Conservation (phyloP, 2,329 filamentous ascomycete species). For the Cylindrodendrum hubeiense region DNA sequence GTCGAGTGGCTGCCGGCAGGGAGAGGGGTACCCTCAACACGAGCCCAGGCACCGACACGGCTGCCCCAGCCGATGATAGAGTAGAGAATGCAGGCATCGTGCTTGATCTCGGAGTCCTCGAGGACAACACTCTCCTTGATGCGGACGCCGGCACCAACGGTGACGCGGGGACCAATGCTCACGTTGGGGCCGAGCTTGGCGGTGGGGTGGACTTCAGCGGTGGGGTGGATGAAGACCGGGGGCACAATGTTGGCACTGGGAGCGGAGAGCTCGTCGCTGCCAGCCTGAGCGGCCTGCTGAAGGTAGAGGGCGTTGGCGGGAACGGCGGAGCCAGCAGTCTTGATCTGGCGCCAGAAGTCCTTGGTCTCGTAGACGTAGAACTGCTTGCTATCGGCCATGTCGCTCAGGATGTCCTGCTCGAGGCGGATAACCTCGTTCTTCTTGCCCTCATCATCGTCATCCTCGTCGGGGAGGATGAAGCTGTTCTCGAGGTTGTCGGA, state of each 20-base stretch:
- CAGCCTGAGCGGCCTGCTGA: constrained; percentile 89
- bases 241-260: constrained; percentile 90
- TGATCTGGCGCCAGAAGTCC: constrained; percentile 99
- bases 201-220: constrained; percentile 89
- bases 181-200: constrained; percentile 98
- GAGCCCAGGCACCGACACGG: constrained; percentile 96
- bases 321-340: constrained; percentile 96
- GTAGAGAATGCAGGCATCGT: constrained; percentile 95
- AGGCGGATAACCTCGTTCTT: constrained; percentile 91
- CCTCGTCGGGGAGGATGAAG: constrained; percentile 58
- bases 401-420: constrained; percentile 96
- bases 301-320: constrained; percentile 97
- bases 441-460: constrained; percentile 80
- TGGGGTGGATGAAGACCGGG: constrained; percentile 95
- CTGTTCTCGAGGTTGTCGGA: constrained; percentile 89
- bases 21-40: constrained; percentile 94
- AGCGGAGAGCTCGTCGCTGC: constrained; percentile 81
- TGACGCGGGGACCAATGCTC: constrained; percentile 90
- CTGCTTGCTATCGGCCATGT: constrained; percentile 95
- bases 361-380: constrained; percentile 99
- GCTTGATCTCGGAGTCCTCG: constrained; percentile 95
- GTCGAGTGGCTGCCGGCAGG: constrained; percentile 90
- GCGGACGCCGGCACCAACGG: constrained; percentile 87
- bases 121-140: constrained; percentile 97
- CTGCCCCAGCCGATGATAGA: constrained; percentile 98